Conservation (phyloP, 2,329 filamentous ascomycete species). For the Nannizzia gypsea region DNA sequence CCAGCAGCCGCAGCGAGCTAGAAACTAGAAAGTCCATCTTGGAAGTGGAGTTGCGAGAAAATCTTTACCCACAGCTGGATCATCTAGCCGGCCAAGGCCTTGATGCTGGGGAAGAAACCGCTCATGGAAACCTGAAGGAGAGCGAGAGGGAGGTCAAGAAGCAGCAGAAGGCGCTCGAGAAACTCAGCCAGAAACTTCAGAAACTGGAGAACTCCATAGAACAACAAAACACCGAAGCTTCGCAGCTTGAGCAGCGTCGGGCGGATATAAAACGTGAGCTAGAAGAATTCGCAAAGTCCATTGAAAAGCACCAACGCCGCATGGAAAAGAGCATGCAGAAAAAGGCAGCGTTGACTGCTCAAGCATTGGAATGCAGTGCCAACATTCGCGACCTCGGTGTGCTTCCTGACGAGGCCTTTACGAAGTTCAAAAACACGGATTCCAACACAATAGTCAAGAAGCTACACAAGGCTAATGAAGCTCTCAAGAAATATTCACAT, state of each 20-base stretch:
- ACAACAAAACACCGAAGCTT: slow-evolving; percentile 41
- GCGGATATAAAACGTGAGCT: slow-evolving; percentile 58
- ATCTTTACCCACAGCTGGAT: slow-evolving; percentile 74
- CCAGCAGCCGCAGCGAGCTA: slow-evolving; percentile 59
- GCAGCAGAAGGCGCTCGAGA: slow-evolving; percentile 54
- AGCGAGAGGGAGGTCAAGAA: slow-evolving; percentile 72
- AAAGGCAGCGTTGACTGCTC: slow-evolving; percentile 65
- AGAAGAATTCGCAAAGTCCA: slow-evolving; percentile 62
- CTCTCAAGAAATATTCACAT: slow-evolving; percentile 89
- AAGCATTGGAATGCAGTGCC: slow-evolving; percentile 68
- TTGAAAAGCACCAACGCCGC: slow-evolving; percentile 74
- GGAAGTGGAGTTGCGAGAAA: slow-evolving; percentile 80
- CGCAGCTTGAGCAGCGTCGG: slow-evolving; percentile 47
- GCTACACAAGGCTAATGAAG: slow-evolving; percentile 82
- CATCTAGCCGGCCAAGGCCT: slow-evolving; percentile 68
- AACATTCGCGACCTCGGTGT: slow-evolving; percentile 90
- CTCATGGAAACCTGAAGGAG: slow-evolving; percentile 58
- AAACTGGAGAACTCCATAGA: slow-evolving; percentile 68
- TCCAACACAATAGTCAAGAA: slow-evolving; percentile 60
- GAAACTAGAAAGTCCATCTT: slow-evolving; percentile 72
- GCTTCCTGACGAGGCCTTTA: slow-evolving; percentile 84
- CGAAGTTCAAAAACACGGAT: slow-evolving; percentile 75
- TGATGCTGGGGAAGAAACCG: slow-evolving; percentile 50
- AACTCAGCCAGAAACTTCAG: slow-evolving; percentile 55
- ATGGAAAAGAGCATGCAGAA: slow-evolving; percentile 89